phyloP scores from a whole-genome alignment of 768 basidiomycete species.

The Hericium erinaceus region DNA sequence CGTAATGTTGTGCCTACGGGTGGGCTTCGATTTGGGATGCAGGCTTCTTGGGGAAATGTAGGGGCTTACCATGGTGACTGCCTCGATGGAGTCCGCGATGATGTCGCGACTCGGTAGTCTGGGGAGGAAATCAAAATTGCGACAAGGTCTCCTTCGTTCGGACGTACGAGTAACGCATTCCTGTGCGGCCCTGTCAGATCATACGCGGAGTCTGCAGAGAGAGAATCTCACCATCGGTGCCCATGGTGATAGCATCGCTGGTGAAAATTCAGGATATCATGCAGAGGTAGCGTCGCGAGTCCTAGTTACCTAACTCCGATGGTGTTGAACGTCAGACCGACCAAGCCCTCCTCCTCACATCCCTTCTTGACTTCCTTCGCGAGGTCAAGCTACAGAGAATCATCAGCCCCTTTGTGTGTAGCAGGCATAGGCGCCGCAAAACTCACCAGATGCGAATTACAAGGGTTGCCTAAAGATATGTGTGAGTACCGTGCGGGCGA shows the following conservation, averaged over 20 bases:
- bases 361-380: slow-evolving; percentile 75
- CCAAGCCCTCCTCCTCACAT: slow-evolving; percentile 69
- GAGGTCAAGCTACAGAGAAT: slow-evolving; percentile 56
- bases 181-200: slow-evolving; percentile 27
- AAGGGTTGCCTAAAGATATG: slow-evolving; percentile 58
- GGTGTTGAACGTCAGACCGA: slow-evolving; percentile 79
- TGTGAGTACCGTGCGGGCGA: not conserved
- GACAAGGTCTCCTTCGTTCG: not conserved
- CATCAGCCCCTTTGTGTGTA: too few species aligned
- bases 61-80: slow-evolving; percentile 48
- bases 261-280: not conserved
- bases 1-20: slow-evolving; percentile 74
- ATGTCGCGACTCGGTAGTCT: slow-evolving; percentile 82
- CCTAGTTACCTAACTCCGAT: slow-evolving; percentile 64
- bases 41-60: not conserved
- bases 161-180: slow-evolving; percentile 81
- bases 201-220: not conserved
- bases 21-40: not conserved
- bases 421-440: not conserved
- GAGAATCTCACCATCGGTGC: slow-evolving; percentile 59
- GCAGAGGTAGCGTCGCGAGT: not conserved
- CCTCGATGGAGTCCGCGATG: slow-evolving; percentile 86
- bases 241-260: slow-evolving; percentile 87
- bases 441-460: slow-evolving; percentile 71
- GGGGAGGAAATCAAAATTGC: not conserved